phyloP scores from a whole-genome alignment of 352 stramenopile genomes.

The Pythium graminicola region DNA sequence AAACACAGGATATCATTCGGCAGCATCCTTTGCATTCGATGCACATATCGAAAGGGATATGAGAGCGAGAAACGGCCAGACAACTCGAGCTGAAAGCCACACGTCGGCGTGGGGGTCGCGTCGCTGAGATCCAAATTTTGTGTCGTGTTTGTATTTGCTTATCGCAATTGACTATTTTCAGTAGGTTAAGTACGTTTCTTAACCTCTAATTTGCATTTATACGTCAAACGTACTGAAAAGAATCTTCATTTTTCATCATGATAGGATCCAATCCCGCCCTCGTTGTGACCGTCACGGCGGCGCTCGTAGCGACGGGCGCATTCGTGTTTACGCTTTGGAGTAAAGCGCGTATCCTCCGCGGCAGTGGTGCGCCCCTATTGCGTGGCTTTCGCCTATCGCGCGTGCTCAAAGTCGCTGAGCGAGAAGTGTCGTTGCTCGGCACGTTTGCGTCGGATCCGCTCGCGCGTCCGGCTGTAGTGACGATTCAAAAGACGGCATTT shows the following conservation, averaged over 20 bases:
- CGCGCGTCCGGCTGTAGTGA: constrained; percentile 57
- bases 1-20: neutral
- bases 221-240: neutral
- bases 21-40: too few species aligned
- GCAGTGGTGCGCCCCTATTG: constrained; percentile 35
- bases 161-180: constrained; percentile 13
- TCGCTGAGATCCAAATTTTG: neutral
- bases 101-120: neutral
- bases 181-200: constrained; percentile 12
- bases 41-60: neutral
- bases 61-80: neutral
- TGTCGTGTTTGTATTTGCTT: constrained; percentile 7
- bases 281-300: constrained; percentile 17
- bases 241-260: constrained; percentile 6
- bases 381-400: constrained; percentile 52
- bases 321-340: constrained; percentile 33
- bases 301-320: constrained; percentile 14
- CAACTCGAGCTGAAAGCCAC: neutral
- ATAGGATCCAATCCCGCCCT: constrained; percentile 25
- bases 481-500: constrained; percentile 60
- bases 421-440: constrained; percentile 58
- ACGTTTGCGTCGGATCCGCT: constrained; percentile 58
- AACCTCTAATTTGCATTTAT: constrained; percentile 13
- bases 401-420: constrained; percentile 60
- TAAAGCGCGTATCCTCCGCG: constrained; percentile 22